phyloP scores from a whole-genome alignment of 1,284 basidiomycete species.

The Trametes hirsuta region DNA sequence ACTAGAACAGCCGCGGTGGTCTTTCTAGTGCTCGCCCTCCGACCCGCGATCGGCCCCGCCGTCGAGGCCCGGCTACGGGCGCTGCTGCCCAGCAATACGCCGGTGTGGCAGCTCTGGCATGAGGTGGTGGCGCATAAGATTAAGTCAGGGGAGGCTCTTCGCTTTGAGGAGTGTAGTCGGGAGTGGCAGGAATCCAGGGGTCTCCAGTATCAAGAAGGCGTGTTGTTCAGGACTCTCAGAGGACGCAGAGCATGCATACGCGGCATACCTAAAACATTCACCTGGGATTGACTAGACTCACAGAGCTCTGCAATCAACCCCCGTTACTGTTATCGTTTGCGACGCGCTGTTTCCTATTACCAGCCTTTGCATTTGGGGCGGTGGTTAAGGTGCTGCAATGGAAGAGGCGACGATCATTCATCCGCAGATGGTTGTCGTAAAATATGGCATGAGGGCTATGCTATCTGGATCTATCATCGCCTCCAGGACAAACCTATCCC shows the following conservation, averaged over 20 bases:
- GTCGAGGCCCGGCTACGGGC: constrained; percentile 7
- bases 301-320: no score
- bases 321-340: no score
- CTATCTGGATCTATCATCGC: no score
- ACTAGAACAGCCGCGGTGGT: constrained; percentile 13
- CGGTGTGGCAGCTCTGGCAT: constrained; percentile 11
- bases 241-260: constrained; percentile 9
- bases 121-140: constrained; percentile 4
- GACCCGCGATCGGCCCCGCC: background rate
- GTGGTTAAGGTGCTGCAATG: no score
- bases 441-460: no score
- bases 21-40: constrained; percentile 10
- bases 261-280: background rate
- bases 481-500: no score
- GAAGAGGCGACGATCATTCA: no score
- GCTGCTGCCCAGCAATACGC: constrained; percentile 8
- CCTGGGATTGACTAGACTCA: background rate
- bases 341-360: no score
- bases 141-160: background rate
- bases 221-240: background rate
- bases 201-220: background rate
- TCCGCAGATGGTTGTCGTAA: no score
- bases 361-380: no score
- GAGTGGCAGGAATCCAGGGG: constrained; percentile 1
- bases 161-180: constrained; percentile 1